Base-by-base conservation (phyloP, 1,284 basidiomycete genomes). In the Termitomyces sp. region DNA sequence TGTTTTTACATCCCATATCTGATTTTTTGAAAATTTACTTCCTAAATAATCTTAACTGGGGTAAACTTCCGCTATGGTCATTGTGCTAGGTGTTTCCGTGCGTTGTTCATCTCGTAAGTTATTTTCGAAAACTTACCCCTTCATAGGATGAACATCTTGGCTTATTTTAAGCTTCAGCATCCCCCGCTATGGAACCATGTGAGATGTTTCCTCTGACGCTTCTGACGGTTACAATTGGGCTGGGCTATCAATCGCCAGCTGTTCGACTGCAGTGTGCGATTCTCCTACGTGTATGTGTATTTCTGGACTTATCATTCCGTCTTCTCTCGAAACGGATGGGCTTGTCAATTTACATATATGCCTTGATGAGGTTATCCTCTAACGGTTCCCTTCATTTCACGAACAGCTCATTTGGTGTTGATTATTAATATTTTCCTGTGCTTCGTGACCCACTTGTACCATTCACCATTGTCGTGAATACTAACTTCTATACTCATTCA, bases 201-300 rank as follows among this genome's bases (percentile, higher is more conserved):
- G 33, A 35, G 44, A 46, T 46, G 10, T 46, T 46, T 46, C 31
- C 43, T 24, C n/a, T 46, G 44, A 46, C 44, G 44, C 24, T 10
- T 46, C 33, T 46, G 33, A 46, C 33, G 4, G 31, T 46, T 24
- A 46, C 13, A 45, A 4, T 34, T 34, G 13, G 8, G 9, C 30
- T 31, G 31, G 30, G 43, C 30, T 45, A 31, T 45, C 30, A 33
- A 30, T 45, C 13, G 19, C 8, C 33, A 24, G 30, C n/a, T 24
- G n/a, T 13, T 35, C 13, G 33, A 19, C 10, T 4, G n/a, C 33
- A 35, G 24, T 11, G 9, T 10, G 8, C 6, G 33, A 46, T 34
- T 46, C 33, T 46, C 9, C n/a, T 35, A 35, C 31, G 31, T 41
- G 24, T 42, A 26, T 42, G 9, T 42, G 40, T 10, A 34, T 34